Base-by-base conservation (phyloP, 768 basidiomycete species). In the Amanita rubescens region DNA sequence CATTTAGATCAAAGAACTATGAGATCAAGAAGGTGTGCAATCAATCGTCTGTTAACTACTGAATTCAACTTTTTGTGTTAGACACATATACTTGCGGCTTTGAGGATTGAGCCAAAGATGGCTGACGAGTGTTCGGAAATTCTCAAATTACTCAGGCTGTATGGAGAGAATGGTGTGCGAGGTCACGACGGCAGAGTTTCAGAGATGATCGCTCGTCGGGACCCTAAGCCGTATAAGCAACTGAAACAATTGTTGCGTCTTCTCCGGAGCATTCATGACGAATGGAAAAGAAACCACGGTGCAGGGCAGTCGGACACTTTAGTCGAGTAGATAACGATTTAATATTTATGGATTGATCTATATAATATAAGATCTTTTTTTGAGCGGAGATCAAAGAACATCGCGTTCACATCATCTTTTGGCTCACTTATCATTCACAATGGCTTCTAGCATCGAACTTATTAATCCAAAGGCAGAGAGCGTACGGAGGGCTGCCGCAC, bases 391-490 rank as follows among this genome's bases (percentile, higher is more conserved):
- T 45, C 32, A 45, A 53, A 44, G 30, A 44, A 32, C 10, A 34
- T 30, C 43, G 22, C n/a, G 32, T 43, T 32, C 14, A 46, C 10
- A 46, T 38, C 15, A 22, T 44, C 15, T 30, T 3, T 7, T 2
- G n/a, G 27, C 38, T 14, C 43, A 22, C 43, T n/a, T 35, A 44
- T 33, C 20, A 17, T 25, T 46, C 19, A 63, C 49, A 59, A 84
- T 83, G 82, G 74, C 79, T 47, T 85, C 86, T 33, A 87, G 85
- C 65, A 87, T 96, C 68, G 92, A 96, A 74, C 87, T 94, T 62
- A 90, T 97, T 70, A 97, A 97, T 65, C 94, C 94, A 37, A 91
- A 94, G 69, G 94, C 94, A 37, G 94, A 96, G 78, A 92, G 89
- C 67, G 84, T 97, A 37, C 75, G 90, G 60, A 78, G 94, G 60